These are phyloP conservation scores for Clarireedia hainanense DNA, from an alignment of 2,329 filamentous ascomycete genomes.

Conservation along the genomic window DNA sequence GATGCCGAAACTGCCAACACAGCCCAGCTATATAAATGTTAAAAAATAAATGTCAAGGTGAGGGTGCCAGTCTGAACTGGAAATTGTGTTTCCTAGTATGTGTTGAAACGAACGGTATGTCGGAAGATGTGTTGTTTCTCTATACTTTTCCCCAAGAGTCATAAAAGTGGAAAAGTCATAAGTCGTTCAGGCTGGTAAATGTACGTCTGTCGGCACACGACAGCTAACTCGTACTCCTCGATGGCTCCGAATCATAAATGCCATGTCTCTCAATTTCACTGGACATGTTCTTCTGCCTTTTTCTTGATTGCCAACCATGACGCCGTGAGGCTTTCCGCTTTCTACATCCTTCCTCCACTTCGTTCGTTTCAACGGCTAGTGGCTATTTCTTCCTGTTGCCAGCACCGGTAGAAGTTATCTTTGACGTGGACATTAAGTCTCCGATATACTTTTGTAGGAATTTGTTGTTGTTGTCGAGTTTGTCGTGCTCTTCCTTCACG, in stretches of 20 bases:
- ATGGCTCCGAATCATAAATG: no score
- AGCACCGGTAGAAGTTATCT: constrained; percentile 49
- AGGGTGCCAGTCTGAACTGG: constrained; percentile 1
- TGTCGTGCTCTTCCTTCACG: constrained; percentile 90
- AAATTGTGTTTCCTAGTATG: neutral
- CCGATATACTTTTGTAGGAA: constrained; percentile 98
- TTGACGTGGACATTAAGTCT: constrained; percentile 82
- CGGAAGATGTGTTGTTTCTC: neutral
- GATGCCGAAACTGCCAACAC: constrained; percentile 1
- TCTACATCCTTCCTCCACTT: constrained; percentile 5
- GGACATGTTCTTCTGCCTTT: neutral
- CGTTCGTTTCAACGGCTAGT: constrained; percentile 6
- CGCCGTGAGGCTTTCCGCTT: constrained; percentile 5
- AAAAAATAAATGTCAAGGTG: neutral
- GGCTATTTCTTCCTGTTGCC: constrained; percentile 24
- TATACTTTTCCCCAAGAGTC: constrained; percentile 2
- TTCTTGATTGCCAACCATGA: constrained; percentile 4
- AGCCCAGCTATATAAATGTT: constrained; percentile 3
- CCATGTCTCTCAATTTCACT: no score
- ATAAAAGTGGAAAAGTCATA: constrained; percentile 3
- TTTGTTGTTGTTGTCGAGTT: constrained; percentile 93
- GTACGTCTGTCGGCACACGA: no score
- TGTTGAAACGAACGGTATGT: neutral
- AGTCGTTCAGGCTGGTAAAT: neutral
- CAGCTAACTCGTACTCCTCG: no score